Base-by-base conservation (phyloP, 1,139 yeast species). In the Torulaspora globosa region DNA sequence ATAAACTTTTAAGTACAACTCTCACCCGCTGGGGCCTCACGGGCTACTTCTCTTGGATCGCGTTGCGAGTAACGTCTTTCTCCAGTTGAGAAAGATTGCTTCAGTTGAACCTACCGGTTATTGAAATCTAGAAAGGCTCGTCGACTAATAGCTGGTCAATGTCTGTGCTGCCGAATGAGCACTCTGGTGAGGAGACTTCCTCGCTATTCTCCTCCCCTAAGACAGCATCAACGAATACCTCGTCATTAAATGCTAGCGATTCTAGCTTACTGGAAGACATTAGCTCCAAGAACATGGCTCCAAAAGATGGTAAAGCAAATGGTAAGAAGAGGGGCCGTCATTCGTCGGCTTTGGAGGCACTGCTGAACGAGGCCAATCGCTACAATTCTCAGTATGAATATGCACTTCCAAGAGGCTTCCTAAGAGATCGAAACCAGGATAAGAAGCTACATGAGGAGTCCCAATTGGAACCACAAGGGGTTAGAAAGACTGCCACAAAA, bases 321-420 rank as follows among this genome's bases (percentile, higher is more conserved):
- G 14, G 12, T 18, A 45, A 48, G 30, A 42, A 34, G 21, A 36
- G 30, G 30, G 27, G 33, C 8, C 44, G 37, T 27, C 36, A 26
- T 14, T 40, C 43, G 10, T 30, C 19, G 9, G 37, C 41, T 26
- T 35, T 59, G 32, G 49, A 52, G 36, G 41, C 47, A 18, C 52
- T 72, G 29, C 41, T 68, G 2, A 65, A 65, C 15, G 72, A 67
- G 46, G 67, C 70, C 0, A 67, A 56, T 38, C 69, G 69, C 64
- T 70, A 67, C 44, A 59, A 65, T 26, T 62, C 70, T 4, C 56
- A 57, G n/a, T 59, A 59, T 32, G 66, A 59, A 23, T 59, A 49
- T 42, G 36, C 51, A n/a, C 43, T 59, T 41, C 63, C 66, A 10
- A 36, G 52, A 16, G 45, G 53, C 5, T 58, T 56, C 37, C 39